A percentile compares a stretch with the other conserved stretches of the same genome.
Evolutionary conservation across 345 rosid genomes (phyloP).

Genomic region (Rhodomyrtus tomentosa): DNA sequence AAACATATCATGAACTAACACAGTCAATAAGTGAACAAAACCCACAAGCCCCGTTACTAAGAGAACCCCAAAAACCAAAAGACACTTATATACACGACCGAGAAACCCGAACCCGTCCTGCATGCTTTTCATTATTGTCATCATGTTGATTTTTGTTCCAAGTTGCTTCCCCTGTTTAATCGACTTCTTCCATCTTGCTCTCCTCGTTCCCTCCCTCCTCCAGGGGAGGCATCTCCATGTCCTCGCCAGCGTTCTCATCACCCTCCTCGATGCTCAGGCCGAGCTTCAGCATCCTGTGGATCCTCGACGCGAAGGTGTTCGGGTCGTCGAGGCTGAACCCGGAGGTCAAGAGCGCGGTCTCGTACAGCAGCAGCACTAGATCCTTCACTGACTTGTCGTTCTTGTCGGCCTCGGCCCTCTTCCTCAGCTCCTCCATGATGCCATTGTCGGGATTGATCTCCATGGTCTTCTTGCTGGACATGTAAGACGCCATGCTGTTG

Average conservation of each 20-base stretch:
- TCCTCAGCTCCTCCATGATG: slow-evolving; percentile 45
- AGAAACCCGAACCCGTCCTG: neutral
- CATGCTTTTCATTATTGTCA: neutral
- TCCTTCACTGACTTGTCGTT: slow-evolving; percentile 53
- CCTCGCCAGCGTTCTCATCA: slow-evolving; percentile 14
- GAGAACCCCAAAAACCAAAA: neutral
- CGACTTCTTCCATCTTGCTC: slow-evolving; percentile 57
- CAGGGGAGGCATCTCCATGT: slow-evolving; percentile 26
- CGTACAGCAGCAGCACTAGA: slow-evolving; percentile 30
- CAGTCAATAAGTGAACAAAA: neutral
- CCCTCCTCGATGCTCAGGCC: slow-evolving; percentile 37
- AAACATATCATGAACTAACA: neutral
- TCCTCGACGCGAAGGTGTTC: slow-evolving; percentile 34
- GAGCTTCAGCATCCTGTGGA: slow-evolving; percentile 46
- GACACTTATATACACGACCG: neutral
- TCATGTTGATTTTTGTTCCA: neutral
- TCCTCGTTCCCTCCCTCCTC: slow-evolving; percentile 41
- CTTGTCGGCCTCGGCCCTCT: slow-evolving; percentile 42
- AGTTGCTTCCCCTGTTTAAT: neutral
- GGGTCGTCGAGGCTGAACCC: slow-evolving; percentile 54
- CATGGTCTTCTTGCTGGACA: slow-evolving; percentile 54
- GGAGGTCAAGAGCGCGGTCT: slow-evolving; percentile 43
- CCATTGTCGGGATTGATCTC: slow-evolving; percentile 46
- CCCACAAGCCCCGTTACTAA: neutral
- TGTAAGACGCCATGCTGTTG: slow-evolving; percentile 41